Evolutionary conservation across 169 alveolate genomes (phyloP).

Genomic region (Plasmodium billcollinsi): DNA sequence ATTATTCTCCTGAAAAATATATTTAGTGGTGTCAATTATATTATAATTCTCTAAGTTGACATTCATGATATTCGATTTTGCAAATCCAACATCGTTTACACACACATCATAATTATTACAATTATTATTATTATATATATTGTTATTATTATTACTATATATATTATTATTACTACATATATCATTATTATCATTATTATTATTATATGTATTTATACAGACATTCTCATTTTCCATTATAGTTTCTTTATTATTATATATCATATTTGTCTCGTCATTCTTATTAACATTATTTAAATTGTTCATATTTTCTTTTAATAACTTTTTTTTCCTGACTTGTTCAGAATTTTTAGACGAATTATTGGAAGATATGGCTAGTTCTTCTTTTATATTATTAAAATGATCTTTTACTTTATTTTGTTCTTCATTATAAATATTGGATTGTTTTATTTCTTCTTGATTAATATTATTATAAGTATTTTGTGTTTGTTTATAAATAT

Average conservation of each 20-base stretch:
- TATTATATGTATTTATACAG: neutral
- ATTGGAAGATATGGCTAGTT: too few species aligned
- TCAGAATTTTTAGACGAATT: conserved; percentile 16
- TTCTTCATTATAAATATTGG: too few species aligned
- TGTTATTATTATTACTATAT: too few species aligned
- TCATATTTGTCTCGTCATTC: neutral
- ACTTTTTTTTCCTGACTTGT: conserved; percentile 33
- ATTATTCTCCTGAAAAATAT: conserved; percentile 6
- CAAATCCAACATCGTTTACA: conserved; percentile 3
- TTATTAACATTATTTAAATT: conserved; percentile 31
- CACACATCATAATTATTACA: neutral
- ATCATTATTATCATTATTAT: conserved; percentile 7
- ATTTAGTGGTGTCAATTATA: neutral
- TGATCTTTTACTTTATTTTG: too few species aligned
- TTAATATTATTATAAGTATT: too few species aligned
- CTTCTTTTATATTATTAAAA: too few species aligned
- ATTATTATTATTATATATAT: neutral
- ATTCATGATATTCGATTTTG: neutral
- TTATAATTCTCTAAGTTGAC: neutral
- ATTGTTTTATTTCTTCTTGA: too few species aligned
- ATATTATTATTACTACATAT: neutral
- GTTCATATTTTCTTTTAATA: conserved; percentile 32
- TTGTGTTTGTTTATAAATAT: too few species aligned
- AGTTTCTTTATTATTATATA: too few species aligned
- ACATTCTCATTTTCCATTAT: too few species aligned